Evolutionary conservation across 2,329 filamentous ascomycete species (phyloP).

Genomic region (Phialocephala subalpina): DNA sequence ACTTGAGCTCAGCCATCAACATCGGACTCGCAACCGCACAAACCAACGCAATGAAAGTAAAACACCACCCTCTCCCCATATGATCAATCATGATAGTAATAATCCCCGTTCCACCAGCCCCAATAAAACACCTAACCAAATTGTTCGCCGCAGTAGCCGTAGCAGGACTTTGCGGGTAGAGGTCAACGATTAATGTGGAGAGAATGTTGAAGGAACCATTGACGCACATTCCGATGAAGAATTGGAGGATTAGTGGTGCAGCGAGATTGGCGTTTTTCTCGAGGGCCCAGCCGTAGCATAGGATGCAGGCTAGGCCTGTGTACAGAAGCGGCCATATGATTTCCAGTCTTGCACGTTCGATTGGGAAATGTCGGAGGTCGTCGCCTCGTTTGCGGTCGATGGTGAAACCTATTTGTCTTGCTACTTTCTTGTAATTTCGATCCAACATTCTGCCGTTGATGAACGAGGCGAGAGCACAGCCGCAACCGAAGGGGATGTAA

Average conservation of each 20-base stretch:
- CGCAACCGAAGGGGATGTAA: slow-evolving; percentile 54
- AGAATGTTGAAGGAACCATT: slow-evolving; percentile 70
- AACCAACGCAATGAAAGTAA: slow-evolving; percentile 63
- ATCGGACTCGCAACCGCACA: slow-evolving; percentile 57
- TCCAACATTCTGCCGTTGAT: slow-evolving; percentile 65
- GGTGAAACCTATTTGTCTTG: slow-evolving; percentile 65
- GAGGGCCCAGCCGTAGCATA: slow-evolving; percentile 66
- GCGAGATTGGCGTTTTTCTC: slow-evolving; percentile 59
- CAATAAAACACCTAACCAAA: slow-evolving; percentile 66
- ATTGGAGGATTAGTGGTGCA: slow-evolving; percentile 62
- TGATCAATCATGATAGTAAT: slow-evolving; percentile 64
- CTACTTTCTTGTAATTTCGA: slow-evolving; percentile 75
- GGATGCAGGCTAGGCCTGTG: slow-evolving; percentile 59
- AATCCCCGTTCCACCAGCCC: slow-evolving; percentile 65
- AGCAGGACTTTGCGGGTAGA: slow-evolving; percentile 66
- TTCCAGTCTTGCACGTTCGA: slow-evolving; percentile 55
- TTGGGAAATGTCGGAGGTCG: slow-evolving; percentile 45
- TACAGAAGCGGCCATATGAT: slow-evolving; percentile 62
- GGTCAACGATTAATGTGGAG: slow-evolving; percentile 69
- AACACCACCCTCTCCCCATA: slow-evolving; percentile 70
- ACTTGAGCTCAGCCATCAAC: slow-evolving; percentile 57
- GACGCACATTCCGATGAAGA: slow-evolving; percentile 63
- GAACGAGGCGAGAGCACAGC: slow-evolving; percentile 59
- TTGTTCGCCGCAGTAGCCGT: slow-evolving; percentile 72
- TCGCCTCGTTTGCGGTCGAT: slow-evolving; percentile 64